Evolutionary conservation across 2,329 filamentous ascomycete genomes (phyloP).

Genomic region (Colletotrichum kahawae): DNA sequence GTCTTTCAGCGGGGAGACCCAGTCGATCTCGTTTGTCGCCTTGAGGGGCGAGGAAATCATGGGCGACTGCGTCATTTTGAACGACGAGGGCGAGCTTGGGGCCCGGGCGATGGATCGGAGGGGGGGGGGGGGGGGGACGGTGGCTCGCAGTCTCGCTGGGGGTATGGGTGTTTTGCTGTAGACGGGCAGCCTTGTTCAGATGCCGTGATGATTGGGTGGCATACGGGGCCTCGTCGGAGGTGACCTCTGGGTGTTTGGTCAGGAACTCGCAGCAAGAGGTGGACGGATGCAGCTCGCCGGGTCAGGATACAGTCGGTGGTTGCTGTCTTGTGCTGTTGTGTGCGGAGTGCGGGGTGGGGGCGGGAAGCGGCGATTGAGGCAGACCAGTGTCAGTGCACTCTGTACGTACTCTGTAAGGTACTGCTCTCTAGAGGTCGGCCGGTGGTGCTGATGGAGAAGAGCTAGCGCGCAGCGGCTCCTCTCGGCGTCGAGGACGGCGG

Average conservation of each 20-base stretch:
- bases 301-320: constrained; percentile 4
- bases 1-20: constrained; percentile 87
- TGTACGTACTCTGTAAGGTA: constrained; percentile 18
- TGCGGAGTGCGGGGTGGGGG: constrained; percentile 19
- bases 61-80: constrained; percentile 78
- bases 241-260: background rate
- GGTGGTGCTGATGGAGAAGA: background rate
- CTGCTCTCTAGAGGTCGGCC: background rate
- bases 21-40: constrained; percentile 97
- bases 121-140: background rate
- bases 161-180: background rate
- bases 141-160: background rate
- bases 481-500: background rate
- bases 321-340: constrained; percentile 10
- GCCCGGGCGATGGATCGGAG: background rate
- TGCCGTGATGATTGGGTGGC: constrained; percentile 15
- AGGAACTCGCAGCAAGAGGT: constrained; percentile 2
- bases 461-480: background rate
- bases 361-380: constrained; percentile 7
- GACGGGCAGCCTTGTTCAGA: constrained; percentile 14
- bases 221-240: constrained; percentile 17
- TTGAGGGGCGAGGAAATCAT: constrained; percentile 96
- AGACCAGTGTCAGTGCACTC: constrained; percentile 12
- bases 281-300: constrained; percentile 16
- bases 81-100: constrained; percentile 19